These are phyloP conservation scores for Penicillium frequentans DNA, from an alignment of 2,329 filamentous ascomycete species.

Conservation along the genomic window DNA sequence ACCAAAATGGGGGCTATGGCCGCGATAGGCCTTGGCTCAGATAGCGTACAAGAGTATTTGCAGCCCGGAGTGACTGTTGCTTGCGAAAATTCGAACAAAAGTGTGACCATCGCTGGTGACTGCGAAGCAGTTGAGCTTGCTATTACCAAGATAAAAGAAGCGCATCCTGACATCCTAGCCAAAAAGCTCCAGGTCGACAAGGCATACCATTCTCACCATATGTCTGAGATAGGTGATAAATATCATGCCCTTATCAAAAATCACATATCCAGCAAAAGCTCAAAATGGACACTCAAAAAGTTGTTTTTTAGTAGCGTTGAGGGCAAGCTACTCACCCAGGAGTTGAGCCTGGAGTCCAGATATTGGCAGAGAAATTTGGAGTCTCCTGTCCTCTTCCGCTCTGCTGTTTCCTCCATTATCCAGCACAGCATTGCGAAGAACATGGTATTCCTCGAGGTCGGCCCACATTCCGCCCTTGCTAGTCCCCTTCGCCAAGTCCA, in stretches of 20 bases:
- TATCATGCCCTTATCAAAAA: constrained; percentile 6
- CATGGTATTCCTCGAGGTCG: constrained; percentile 30
- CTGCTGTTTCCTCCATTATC: constrained; percentile 12
- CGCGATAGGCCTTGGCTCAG: constrained; percentile 12
- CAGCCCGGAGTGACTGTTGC: constrained; percentile 10
- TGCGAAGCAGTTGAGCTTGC: background rate
- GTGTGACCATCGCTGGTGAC: constrained; percentile 19
- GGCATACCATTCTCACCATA: constrained; percentile 16
- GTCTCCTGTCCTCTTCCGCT: constrained; percentile 21
- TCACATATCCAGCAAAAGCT: background rate
- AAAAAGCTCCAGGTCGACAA: constrained; percentile 3
- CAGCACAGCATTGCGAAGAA: background rate
- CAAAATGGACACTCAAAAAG: background rate
- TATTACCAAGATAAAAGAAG: background rate
- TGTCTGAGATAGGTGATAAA: constrained; percentile 11
- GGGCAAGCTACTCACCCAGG: background rate
- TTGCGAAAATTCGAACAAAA: constrained; percentile 18
- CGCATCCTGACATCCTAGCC: constrained; percentile 6
- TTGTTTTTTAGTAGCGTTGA: constrained; percentile 6
- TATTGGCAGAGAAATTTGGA: constrained; percentile 25
- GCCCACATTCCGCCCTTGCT: constrained; percentile 38
- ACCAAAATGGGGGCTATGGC: constrained; percentile 5
- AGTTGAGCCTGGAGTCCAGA: constrained; percentile 1
- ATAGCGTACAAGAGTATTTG: constrained; percentile 2
- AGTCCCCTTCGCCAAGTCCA: constrained; percentile 28